These are phyloP conservation scores for Cryomyces minteri DNA, from an alignment of 495 filamentous ascomycete species.

Conservation along the genomic window DNA sequence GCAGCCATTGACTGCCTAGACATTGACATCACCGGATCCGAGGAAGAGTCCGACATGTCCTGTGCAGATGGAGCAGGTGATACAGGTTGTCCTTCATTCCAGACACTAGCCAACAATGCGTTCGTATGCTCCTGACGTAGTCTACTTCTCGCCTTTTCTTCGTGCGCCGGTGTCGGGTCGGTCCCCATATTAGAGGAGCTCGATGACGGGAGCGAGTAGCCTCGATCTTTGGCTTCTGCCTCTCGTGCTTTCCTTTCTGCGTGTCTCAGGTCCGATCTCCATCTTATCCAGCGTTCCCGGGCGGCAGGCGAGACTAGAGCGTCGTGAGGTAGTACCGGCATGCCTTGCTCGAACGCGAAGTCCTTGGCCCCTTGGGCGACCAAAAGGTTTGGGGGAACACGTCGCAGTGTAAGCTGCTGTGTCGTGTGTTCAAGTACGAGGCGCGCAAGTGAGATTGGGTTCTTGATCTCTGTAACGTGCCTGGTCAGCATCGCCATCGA, in stretches of 20 bases:
- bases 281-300: slow-evolving; percentile 51
- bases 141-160: slow-evolving; percentile 9
- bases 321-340: slow-evolving; percentile 52
- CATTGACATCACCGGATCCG: neutral
- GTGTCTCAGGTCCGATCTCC: slow-evolving; percentile 53
- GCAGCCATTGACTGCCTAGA: neutral
- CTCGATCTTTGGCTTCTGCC: slow-evolving; percentile 10
- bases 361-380: slow-evolving; percentile 67
- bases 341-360: slow-evolving; percentile 63
- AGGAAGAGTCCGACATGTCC: slow-evolving; percentile 6
- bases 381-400: slow-evolving; percentile 85
- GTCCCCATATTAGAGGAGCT: slow-evolving; percentile 26
- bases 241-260: slow-evolving; percentile 22
- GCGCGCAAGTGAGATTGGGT: slow-evolving; percentile 78
- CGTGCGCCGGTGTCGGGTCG: slow-evolving; percentile 31
- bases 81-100: slow-evolving; percentile 8
- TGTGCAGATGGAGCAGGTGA: too few species aligned
- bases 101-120: slow-evolving; percentile 9
- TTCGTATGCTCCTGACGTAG: slow-evolving; percentile 12
- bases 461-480: slow-evolving; percentile 52
- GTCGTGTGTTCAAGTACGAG: slow-evolving; percentile 59
- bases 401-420: slow-evolving; percentile 52
- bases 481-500: neutral
- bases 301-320: slow-evolving; percentile 55
- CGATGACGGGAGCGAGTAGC: neutral